Base-by-base conservation (phyloP, 345 rosid genomes). In the Lepidium aucheri region DNA sequence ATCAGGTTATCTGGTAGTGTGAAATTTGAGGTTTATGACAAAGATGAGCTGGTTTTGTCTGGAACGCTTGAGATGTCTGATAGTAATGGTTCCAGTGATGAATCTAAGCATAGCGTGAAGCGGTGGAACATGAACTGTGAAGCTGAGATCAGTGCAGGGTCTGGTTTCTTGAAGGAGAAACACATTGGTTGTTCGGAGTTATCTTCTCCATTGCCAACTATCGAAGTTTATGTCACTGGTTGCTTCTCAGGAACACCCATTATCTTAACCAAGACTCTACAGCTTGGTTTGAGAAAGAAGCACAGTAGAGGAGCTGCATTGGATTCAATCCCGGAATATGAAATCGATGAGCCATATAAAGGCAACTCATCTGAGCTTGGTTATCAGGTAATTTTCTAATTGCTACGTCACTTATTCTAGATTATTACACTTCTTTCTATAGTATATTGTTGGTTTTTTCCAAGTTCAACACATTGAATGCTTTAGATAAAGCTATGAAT, bases 221-320 rank as follows among this genome's bases (percentile, higher is more conserved):
- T 94, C 67, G 97, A 94, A 80, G 99, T 94, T 40, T 94, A 84
- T 69, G 82, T 93, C 33, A 77, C 98, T 1, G 95, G 97, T 18
- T 82, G 80, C 63, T 90, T 82, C 76, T 78, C 85, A 9, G 91
- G 96, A 41, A 82, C 80, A 5, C 97, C 98, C 0, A 80, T 93
- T 49, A 90, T 93, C 58, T 65, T 93, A 58, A 90, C 91, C 47
- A 90, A 93, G 83, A 82, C 86, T 16, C 69, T 88, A 77, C 87
- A 82, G 77, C 82, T 85, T 66, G 73, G 74, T 74, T 82, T 71
- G 38, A 79, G 86, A 67, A 93, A 85, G 81, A 93, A 86, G 77
- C 74, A 69, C 22, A 70, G 45, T 16, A 79, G 84, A 69, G 84
- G 80, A 63, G 65, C 76, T 59, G 79, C 53, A 39, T 64, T 93